A percentile compares a stretch with the other conserved stretches of the same genome.
phyloP scores from a whole-genome alignment of 2,329 filamentous ascomycete genomes.

The Tolypocladium tundrense region DNA sequence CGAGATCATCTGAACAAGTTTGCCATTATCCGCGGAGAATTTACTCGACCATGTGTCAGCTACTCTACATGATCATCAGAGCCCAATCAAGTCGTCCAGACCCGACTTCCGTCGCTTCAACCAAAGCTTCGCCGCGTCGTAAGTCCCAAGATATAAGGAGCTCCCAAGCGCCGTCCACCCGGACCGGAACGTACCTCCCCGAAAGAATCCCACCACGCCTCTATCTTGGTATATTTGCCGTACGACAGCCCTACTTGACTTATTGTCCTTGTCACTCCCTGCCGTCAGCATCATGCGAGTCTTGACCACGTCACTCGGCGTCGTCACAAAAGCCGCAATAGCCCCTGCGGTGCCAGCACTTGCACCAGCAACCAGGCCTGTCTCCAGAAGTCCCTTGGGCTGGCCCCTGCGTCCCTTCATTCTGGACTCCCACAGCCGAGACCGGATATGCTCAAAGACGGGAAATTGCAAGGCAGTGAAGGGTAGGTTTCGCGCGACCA shows the following conservation, averaged over 20 bases:
- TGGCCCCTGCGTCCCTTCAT: slow-evolving; percentile 13
- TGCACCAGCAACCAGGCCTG: slow-evolving; percentile 58
- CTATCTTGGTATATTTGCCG: slow-evolving; percentile 54
- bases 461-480: slow-evolving; percentile 87
- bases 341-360: slow-evolving; percentile 67
- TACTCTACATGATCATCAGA: background rate
- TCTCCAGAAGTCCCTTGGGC: slow-evolving; percentile 44
- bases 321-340: slow-evolving; percentile 71
- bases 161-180: slow-evolving; percentile 76
- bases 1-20: background rate
- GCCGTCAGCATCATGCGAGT: slow-evolving; percentile 77
- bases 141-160: slow-evolving; percentile 76
- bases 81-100: slow-evolving; percentile 23
- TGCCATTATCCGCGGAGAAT: background rate
- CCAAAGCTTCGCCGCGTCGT: slow-evolving; percentile 68
- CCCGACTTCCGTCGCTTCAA: slow-evolving; percentile 34
- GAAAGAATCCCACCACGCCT: slow-evolving; percentile 65
- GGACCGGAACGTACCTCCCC: slow-evolving; percentile 62
- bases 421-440: slow-evolving; percentile 33
- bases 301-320: slow-evolving; percentile 83
- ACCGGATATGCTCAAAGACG: slow-evolving; percentile 65
- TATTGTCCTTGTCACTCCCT: slow-evolving; percentile 21
- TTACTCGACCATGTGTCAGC: background rate
- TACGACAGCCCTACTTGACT: slow-evolving; percentile 42
- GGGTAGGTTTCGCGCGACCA: slow-evolving; percentile 73